Evolutionary conservation across 176 grass and related monocot genomes (phyloP).

Genomic region (Microstegium vimineum): DNA sequence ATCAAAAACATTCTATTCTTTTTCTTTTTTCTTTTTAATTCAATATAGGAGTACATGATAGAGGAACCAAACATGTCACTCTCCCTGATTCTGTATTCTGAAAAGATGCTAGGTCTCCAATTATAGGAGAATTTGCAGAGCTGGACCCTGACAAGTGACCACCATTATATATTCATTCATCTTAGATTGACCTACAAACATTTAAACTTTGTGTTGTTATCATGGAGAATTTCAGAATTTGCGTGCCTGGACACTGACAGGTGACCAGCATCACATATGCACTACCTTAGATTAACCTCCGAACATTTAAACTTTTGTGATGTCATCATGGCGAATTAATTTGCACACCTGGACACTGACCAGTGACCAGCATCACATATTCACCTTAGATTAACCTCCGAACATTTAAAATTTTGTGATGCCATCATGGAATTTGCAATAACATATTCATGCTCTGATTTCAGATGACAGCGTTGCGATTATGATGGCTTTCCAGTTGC

Average conservation of each 20-base stretch:
- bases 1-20: background rate
- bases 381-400: too few species aligned
- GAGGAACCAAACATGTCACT: background rate
- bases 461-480: constrained; percentile 84
- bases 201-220: background rate
- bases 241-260: background rate
- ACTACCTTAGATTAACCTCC: background rate
- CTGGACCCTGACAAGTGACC: background rate
- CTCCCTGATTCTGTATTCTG: background rate
- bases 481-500: constrained; percentile 73
- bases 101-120: background rate
- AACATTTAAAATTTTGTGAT: too few species aligned
- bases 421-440: background rate
- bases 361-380: too few species aligned
- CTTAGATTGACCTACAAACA: background rate
- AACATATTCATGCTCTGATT: background rate
- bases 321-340: background rate
- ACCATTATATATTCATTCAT: background rate
- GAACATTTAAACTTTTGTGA: background rate
- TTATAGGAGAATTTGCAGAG: background rate
- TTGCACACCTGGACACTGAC: too few species aligned
- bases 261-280: background rate
- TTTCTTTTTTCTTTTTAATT: background rate
- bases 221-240: background rate
- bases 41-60: too few species aligned